Percentiles rank a stretch among this genome's conserved stretches.
These are phyloP conservation scores for Prunus davidiana DNA, from an alignment of 306 rosid genomes.

Conservation along the genomic window DNA sequence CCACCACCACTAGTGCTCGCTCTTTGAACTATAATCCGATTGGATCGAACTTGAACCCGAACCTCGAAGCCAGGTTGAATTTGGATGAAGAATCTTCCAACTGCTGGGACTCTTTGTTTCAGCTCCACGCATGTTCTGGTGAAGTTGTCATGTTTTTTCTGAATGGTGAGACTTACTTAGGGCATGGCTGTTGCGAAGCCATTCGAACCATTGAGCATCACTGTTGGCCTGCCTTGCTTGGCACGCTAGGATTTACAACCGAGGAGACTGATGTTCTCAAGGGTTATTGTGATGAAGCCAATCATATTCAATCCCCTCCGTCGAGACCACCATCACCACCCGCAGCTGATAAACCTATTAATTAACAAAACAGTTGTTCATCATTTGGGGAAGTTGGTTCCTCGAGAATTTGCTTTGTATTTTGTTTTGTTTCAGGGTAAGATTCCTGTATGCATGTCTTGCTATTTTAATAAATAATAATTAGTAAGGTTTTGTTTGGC, in stretches of 20 bases:
- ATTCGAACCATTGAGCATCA: slow-evolving; percentile 43
- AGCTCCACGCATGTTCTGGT: slow-evolving; percentile 55
- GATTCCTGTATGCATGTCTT: too few relatives aligned
- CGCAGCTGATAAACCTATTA: neutral
- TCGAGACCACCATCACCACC: slow-evolving; percentile 12
- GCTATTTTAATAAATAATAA: too few relatives aligned
- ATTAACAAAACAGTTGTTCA: neutral
- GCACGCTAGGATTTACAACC: slow-evolving; percentile 51
- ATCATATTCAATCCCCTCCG: slow-evolving; percentile 15
- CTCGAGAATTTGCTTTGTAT: neutral
- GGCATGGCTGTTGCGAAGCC: slow-evolving; percentile 56
- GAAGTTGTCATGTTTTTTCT: slow-evolving; percentile 55
- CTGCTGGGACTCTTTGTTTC: slow-evolving; percentile 61
- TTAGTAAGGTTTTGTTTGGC: too few relatives aligned
- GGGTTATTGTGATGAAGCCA: slow-evolving; percentile 47
- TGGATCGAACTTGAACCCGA: neutral
- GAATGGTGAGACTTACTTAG: slow-evolving; percentile 54
- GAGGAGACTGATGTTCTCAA: slow-evolving; percentile 53
- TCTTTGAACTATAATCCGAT: neutral
- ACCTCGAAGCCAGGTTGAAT: slow-evolving; percentile 40
- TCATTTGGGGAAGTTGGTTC: slow-evolving; percentile 2
- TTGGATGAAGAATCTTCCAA: slow-evolving; percentile 34
- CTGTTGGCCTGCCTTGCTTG: slow-evolving; percentile 67
- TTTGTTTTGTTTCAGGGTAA: too few relatives aligned
- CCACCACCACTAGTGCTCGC: slow-evolving; percentile 9